Conservation (phyloP, 768 basidiomycete species). For the Pisolithus marmoratus region DNA sequence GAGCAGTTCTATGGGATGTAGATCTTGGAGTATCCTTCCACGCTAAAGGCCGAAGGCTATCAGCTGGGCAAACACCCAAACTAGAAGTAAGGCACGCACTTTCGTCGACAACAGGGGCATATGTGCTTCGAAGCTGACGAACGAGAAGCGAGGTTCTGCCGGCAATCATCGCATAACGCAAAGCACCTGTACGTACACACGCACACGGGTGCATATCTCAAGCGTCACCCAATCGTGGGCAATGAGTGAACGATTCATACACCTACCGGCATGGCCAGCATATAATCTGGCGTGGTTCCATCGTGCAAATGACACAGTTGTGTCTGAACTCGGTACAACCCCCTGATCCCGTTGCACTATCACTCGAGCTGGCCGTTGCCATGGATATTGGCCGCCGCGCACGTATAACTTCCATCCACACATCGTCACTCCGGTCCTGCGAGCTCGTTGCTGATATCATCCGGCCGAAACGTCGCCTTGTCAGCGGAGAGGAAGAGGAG, state of each 20-base stretch:
- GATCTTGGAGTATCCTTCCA: slow-evolving; percentile 32
- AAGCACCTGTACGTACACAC: slow-evolving; percentile 34
- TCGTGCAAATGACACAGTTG: slow-evolving; percentile 67
- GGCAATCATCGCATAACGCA: slow-evolving; percentile 49
- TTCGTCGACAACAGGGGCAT: slow-evolving; percentile 47
- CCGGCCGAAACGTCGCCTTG: slow-evolving; percentile 39
- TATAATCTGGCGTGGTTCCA: slow-evolving; percentile 63
- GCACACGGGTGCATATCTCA: not conserved
- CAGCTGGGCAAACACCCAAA: slow-evolving; percentile 2
- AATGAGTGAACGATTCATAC: not conserved
- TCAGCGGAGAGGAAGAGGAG: slow-evolving; percentile 40
- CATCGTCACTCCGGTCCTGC: slow-evolving; percentile 13
- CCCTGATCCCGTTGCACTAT: slow-evolving; percentile 16
- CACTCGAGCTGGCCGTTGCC: slow-evolving; percentile 9
- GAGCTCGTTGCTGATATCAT: slow-evolving; percentile 23
- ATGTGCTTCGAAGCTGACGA: slow-evolving; percentile 42
- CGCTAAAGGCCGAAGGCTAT: slow-evolving; percentile 9
- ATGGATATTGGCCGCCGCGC: slow-evolving; percentile 11
- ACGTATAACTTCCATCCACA: slow-evolving; percentile 26
- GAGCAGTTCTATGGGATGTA: slow-evolving; percentile 22
- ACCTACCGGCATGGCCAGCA: slow-evolving; percentile 82
- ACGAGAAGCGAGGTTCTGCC: slow-evolving; percentile 47
- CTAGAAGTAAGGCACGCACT: slow-evolving; percentile 26
- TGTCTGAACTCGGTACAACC: slow-evolving; percentile 26
- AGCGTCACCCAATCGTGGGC: not conserved